A percentile compares a stretch with the other conserved stretches of the same genome.
These are phyloP conservation scores for Nothopassalora personata DNA, from an alignment of 2,329 filamentous ascomycete genomes.

Conservation along the genomic window DNA sequence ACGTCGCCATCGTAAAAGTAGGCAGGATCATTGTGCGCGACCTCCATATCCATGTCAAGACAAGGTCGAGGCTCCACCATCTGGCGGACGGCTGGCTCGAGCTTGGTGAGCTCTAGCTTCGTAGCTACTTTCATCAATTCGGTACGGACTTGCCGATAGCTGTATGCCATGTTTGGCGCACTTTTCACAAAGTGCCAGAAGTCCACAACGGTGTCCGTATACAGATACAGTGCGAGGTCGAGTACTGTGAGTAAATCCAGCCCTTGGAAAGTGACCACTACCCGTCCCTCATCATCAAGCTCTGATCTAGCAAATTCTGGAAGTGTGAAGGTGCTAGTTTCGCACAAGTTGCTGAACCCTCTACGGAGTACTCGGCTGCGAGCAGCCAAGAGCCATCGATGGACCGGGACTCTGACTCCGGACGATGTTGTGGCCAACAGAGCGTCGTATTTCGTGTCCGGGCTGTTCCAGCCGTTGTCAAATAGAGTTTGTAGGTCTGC, in stretches of 20 bases:
- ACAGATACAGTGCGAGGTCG: slow-evolving; percentile 73
- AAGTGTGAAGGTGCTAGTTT: slow-evolving; percentile 51
- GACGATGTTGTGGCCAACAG: slow-evolving; percentile 54
- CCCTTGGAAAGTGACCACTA: slow-evolving; percentile 60
- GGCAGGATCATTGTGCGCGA: slow-evolving; percentile 60
- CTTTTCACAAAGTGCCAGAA: slow-evolving; percentile 77
- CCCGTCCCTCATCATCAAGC: slow-evolving; percentile 46
- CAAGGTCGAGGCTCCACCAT: slow-evolving; percentile 62
- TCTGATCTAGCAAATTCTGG: slow-evolving; percentile 58
- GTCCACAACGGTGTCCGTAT: slow-evolving; percentile 73
- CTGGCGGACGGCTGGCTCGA: slow-evolving; percentile 72
- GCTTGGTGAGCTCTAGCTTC: slow-evolving; percentile 60
- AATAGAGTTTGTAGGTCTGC: slow-evolving; percentile 54
- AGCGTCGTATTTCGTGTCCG: slow-evolving; percentile 42
- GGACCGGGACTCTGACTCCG: slow-evolving; percentile 68
- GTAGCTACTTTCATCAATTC: slow-evolving; percentile 86
- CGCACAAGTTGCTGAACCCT: slow-evolving; percentile 55
- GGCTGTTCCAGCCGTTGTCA: slow-evolving; percentile 30
- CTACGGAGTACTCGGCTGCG: slow-evolving; percentile 65
- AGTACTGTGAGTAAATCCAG: slow-evolving; percentile 74
- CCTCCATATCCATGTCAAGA: slow-evolving; percentile 64
- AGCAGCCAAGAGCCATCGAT: slow-evolving; percentile 72
- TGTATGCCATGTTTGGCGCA: slow-evolving; percentile 58
- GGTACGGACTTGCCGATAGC: slow-evolving; percentile 72
- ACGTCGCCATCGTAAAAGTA: slow-evolving; percentile 80